phyloP scores from a whole-genome alignment of 106 monocot genomes.

The Allium cepa region DNA sequence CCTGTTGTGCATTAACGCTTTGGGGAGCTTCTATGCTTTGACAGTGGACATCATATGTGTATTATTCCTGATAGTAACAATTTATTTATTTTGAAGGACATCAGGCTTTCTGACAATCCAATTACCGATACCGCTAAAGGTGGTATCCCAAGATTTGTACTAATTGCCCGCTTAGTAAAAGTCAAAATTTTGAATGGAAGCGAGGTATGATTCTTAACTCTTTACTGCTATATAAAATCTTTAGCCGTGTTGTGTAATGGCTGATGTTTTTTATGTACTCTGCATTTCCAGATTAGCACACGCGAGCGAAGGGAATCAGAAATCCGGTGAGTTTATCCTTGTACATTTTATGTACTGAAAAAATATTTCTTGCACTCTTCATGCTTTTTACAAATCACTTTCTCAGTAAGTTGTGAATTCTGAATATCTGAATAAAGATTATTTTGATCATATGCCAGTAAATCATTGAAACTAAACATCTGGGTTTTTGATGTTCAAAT shows the following conservation, averaged over 20 bases:
- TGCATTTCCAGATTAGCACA: conserved; percentile 45
- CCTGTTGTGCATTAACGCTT: too few relatives aligned
- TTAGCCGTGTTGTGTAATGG: background rate
- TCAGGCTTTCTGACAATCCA: conserved; percentile 96
- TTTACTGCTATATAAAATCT: background rate
- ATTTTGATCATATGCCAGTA: too few relatives aligned
- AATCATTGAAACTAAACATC: too few relatives aligned
- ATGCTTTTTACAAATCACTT: conserved; percentile 1
- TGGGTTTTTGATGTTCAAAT: too few relatives aligned
- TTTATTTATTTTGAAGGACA: conserved; percentile 54
- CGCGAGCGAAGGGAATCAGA: conserved; percentile 93
- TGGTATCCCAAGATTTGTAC: conserved; percentile 71
- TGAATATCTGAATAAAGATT: too few relatives aligned
- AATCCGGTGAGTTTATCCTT: conserved; percentile 64
- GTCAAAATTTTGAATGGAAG: conserved; percentile 87
- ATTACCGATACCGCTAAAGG: conserved; percentile 70
- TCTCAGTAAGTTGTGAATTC: background rate
- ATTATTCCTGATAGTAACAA: conserved; percentile 10
- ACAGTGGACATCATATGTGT: background rate
- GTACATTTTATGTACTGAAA: background rate
- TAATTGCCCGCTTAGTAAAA: conserved; percentile 82
- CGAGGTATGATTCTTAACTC: conserved; percentile 43
- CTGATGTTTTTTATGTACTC: conserved; percentile 9
- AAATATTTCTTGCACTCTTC: background rate
- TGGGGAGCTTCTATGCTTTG: too few relatives aligned